Evolutionary conservation across 2,329 filamentous ascomycete species (phyloP).

Genomic region (Alternaria postmessia): DNA sequence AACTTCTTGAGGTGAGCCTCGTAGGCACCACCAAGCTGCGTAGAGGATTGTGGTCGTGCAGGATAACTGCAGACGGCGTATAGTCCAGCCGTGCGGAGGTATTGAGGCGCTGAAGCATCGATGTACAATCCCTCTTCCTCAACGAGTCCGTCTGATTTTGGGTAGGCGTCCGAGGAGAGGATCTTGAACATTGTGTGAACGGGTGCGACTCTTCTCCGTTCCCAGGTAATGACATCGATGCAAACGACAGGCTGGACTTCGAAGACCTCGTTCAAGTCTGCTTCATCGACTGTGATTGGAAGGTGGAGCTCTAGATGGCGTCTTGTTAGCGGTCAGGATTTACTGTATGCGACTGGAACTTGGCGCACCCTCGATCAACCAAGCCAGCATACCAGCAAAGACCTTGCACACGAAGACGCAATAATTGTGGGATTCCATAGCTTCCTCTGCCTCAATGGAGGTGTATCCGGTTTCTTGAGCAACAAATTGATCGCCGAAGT

Average conservation of each 20-base stretch:
- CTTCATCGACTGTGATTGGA: background rate
- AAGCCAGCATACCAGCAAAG: background rate
- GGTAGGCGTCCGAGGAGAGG: background rate
- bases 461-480: background rate
- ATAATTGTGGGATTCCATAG: background rate
- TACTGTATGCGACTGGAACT: background rate
- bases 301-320: background rate
- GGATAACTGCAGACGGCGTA: background rate
- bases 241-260: background rate
- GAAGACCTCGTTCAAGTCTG: background rate
- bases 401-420: conserved; percentile 1
- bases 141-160: background rate
- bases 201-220: background rate
- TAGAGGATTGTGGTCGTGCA: background rate
- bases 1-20: background rate
- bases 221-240: background rate
- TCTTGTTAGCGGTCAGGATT: background rate
- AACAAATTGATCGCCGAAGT: background rate
- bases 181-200: background rate
- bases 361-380: background rate
- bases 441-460: background rate
- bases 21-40: background rate
- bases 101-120: background rate
- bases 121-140: background rate
- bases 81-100: background rate